Evolutionary conservation across 768 basidiomycete species (phyloP).

Genomic region (Macrolepiota fuliginosa): DNA sequence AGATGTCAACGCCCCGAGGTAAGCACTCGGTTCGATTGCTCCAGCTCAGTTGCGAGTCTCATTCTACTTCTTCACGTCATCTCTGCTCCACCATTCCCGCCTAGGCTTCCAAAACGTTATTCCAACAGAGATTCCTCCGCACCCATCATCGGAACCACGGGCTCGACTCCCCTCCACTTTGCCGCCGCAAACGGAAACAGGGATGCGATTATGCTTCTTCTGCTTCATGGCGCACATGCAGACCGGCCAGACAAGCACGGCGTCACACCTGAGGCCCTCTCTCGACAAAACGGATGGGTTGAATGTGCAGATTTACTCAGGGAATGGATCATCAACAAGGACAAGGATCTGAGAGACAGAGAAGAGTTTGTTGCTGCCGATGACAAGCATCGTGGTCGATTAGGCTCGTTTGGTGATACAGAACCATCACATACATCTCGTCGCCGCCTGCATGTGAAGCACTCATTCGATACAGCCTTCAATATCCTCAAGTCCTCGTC

Average conservation of each 20-base stretch:
- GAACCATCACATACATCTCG: constrained; percentile 32
- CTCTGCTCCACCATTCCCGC: constrained; percentile 14
- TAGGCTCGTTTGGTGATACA: constrained; percentile 17
- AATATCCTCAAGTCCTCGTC: constrained; percentile 45
- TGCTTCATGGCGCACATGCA: constrained; percentile 82
- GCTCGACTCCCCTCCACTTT: constrained; percentile 94
- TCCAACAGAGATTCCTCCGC: constrained; percentile 61
- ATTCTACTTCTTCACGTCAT: constrained; percentile 13
- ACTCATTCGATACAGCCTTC: constrained; percentile 74
- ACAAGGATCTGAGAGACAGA: constrained; percentile 58
- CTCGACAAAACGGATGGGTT: constrained; percentile 75
- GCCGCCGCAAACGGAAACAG: constrained; percentile 94
- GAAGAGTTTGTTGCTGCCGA: constrained; percentile 25
- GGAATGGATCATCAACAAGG: constrained; percentile 64
- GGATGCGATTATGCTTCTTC: constrained; percentile 70
- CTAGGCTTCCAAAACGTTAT: constrained; percentile 71
- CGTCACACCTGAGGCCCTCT: constrained; percentile 81
- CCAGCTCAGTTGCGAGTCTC: constrained; percentile 4
- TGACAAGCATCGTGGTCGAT: constrained; percentile 8
- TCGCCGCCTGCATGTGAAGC: constrained; percentile 67
- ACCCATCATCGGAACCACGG: constrained; percentile 79
- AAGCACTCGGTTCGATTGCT: constrained; percentile 21
- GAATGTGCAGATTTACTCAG: constrained; percentile 73
- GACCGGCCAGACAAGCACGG: constrained; percentile 89
- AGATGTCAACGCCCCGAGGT: constrained; percentile 97